phyloP scores from a whole-genome alignment of 139 green algal species.

The Limnomonas spitsbergensis region DNA sequence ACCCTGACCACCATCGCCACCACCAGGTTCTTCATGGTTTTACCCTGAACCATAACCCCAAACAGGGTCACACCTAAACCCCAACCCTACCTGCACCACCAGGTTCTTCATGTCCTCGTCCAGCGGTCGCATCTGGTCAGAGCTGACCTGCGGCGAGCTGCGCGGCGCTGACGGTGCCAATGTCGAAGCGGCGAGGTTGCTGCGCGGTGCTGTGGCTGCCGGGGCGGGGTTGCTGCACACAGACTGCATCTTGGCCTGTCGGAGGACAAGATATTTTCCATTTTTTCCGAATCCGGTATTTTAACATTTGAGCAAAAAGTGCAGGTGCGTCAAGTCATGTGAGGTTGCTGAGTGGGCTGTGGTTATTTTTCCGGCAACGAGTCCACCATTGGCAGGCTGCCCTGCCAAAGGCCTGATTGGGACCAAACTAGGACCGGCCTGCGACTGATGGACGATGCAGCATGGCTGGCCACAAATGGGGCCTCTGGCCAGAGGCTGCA shows the following conservation, averaged over 20 bases:
- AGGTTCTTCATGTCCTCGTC: constrained; percentile 14
- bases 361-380: no score
- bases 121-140: not conserved
- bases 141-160: not conserved
- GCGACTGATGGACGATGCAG: no score
- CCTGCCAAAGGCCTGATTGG: no score
- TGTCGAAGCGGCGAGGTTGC: not conserved
- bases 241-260: constrained; percentile 45
- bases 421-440: no score
- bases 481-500: no score
- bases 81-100: constrained; percentile 1
- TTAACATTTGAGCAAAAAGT: no score
- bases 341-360: no score
- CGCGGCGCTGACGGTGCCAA: not conserved
- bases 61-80: not conserved
- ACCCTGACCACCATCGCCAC: not conserved
- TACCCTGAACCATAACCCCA: not conserved
- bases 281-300: no score
- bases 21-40: not conserved
- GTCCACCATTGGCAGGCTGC: no score
- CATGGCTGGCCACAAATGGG: no score
- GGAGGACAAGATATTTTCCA: no score
- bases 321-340: no score
- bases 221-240: not conserved
- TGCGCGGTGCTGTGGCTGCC: not conserved